Evolutionary conservation across 2,329 filamentous ascomycete species (phyloP), one percentile per base, ranked within the genome.

Genomic region (Capronia coronata): DNA sequence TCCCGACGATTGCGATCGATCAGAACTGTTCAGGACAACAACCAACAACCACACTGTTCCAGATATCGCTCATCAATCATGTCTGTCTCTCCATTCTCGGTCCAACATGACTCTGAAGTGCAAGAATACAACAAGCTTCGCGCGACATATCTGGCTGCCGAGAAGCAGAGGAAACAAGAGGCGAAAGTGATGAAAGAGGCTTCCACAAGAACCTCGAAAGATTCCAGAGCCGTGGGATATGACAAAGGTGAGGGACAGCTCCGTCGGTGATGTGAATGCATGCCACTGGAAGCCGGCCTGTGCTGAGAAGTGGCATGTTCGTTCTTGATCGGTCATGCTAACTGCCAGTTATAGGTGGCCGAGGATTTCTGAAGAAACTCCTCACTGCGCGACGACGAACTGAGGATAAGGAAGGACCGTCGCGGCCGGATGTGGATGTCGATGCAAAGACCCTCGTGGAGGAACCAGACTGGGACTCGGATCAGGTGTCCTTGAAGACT

Each of bases 31-130:
- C n/a, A n/a, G n/a, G n/a, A n/a, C n/a, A n/a, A 16, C 25, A 32
- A 21, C 4, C 30, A 4, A 13, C 18, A 18, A 7, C 5, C 6
- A 30, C 8, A 18, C 14, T 11, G 7, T 21, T 13, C n/a, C 23
- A n/a, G n/a, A n/a, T 3, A 11, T 8, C 23, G 9, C 34, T 19
- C 42, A 18, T 10, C 18, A 34, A 49, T n/a, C 10, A 54, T 57
- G 51, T 46, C 51, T 13, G 38, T 58, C 13, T 47, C 39, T 9
- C 46, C 43, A n/a, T 58, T 49, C 29, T 55, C 54, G 5, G 47
- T 51, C 41, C 51, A 56, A 39, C 46, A 56, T 16, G 56, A 58
- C 46, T 32, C 18, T 14, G 56, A 58, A 39, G 56, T 58, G 25
- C 56, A 57, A 41, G 56, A 48, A 16, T 58, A 56, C 46, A 48